phyloP scores from a whole-genome alignment of 2,329 filamentous ascomycete species.

The Cordyceps javanica region DNA sequence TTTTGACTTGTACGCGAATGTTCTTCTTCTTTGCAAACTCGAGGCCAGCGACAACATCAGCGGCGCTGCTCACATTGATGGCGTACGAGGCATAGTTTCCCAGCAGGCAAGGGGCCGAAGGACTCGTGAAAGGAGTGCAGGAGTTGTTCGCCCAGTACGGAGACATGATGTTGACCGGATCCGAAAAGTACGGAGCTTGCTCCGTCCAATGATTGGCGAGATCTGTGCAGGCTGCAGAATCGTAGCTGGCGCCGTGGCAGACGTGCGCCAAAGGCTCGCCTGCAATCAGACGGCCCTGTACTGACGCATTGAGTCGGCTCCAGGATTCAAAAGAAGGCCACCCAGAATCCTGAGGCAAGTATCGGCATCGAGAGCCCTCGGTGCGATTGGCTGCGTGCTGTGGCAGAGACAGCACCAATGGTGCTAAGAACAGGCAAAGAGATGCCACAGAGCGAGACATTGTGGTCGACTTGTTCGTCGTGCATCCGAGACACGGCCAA shows the following conservation, averaged over 20 bases:
- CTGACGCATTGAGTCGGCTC: slow-evolving; percentile 43
- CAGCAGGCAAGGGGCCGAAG: slow-evolving; percentile 33
- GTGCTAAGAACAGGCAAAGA: neutral
- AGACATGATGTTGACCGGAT: slow-evolving; percentile 25
- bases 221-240: slow-evolving; percentile 35
- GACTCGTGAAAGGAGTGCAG: slow-evolving; percentile 32
- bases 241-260: slow-evolving; percentile 44
- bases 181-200: slow-evolving; percentile 14
- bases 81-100: slow-evolving; percentile 38
- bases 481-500: neutral
- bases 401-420: neutral
- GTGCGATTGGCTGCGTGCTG: neutral
- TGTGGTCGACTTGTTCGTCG: neutral
- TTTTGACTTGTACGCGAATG: slow-evolving; percentile 30
- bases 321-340: slow-evolving; percentile 46
- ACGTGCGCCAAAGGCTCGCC: slow-evolving; percentile 45
- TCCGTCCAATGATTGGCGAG: slow-evolving; percentile 30
- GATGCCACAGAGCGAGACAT: neutral
- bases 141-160: slow-evolving; percentile 31
- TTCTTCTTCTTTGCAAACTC: slow-evolving; percentile 32
- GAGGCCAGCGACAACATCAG: slow-evolving; percentile 28
- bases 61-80: slow-evolving; percentile 25
- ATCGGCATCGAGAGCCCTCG: slow-evolving; percentile 28
- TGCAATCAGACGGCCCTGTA: slow-evolving; percentile 44
- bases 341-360: slow-evolving; percentile 44